Evolutionary conservation across 2,329 filamentous ascomycete genomes (phyloP), one percentile per base, ranked within the genome.

Genomic region (Emericellopsis cladophorae): DNA sequence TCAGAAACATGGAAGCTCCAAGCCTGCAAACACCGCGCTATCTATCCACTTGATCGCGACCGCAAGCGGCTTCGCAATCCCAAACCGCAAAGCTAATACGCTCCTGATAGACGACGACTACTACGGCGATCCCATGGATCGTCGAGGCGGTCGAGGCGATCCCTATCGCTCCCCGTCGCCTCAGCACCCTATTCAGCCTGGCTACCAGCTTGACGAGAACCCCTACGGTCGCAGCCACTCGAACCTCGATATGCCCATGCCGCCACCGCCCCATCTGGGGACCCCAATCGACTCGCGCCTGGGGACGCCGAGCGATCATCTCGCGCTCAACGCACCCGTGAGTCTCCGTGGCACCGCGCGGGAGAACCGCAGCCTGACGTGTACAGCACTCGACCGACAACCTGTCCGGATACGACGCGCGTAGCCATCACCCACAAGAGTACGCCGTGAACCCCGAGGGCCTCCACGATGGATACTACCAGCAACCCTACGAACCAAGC

Each of bases 381-480:
- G 10, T 32, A 10, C 33, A 74, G 70, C 69, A 74, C 54, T 76
- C 74, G 4, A 56, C 72, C 8, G 70, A 70, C 40, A 68, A 67
- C 49, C 48, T 76, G 15, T 63, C 62, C 40, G 57, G 60, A 10
- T 70, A 73, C 44, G 67, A 67, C 24, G 60, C 29, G n/a, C 35
- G 64, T 24, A 62, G 60, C 42, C 60, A 61, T 41, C 59, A 76
- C 47, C 66, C 70, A 34, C 69, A 70, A 43, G 83, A 88, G 42
- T 89, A 92, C 58, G 69, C 79, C 4, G 64, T 95, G 45, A 79
- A 87, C 53, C 88, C 90, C 9, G 81, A 93, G 57, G 79, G 81
- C 43, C 87, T 95, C 53, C 86, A 92, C 56, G 86, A 95, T 60
- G 76, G 78, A 42, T 95, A 95, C 66, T 90, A 84, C 59, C 85